Percentiles rank a stretch among this genome's conserved stretches.
phyloP scores from a whole-genome alignment of 768 basidiomycete genomes.

The Lentinula guzmanii region DNA sequence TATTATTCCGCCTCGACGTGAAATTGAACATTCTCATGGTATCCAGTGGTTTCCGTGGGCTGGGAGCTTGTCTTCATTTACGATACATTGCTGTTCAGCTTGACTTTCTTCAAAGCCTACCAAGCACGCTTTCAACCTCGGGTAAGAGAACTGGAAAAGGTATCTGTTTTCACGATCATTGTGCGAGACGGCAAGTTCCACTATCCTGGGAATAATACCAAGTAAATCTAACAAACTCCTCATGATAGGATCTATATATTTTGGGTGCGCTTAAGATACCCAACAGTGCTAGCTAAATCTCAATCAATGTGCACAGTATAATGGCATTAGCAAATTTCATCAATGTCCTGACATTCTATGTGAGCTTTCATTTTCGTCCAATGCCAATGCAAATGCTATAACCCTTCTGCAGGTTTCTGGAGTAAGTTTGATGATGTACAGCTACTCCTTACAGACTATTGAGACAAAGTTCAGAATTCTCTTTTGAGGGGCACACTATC shows the following conservation, averaged over 20 bases:
- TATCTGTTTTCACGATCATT: neutral
- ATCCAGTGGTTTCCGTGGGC: neutral
- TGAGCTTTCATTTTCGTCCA: neutral
- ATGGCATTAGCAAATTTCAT: neutral
- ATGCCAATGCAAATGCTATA: neutral
- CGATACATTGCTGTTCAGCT: neutral
- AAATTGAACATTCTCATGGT: neutral
- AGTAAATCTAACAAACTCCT: neutral
- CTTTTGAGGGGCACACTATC: neutral
- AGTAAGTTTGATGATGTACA: neutral
- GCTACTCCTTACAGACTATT: neutral
- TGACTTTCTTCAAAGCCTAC: constrained; percentile 1
- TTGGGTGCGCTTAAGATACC: neutral
- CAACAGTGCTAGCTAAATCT: neutral
- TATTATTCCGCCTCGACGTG: too few relatives aligned
- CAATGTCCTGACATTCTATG: neutral
- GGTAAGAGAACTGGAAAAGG: neutral
- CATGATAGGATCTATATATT: neutral
- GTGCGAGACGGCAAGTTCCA: neutral
- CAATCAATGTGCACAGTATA: neutral
- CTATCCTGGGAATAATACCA: neutral
- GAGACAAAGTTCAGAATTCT: neutral
- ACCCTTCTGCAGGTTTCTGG: neutral
- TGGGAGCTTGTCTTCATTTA: neutral
- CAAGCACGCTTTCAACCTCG: neutral